These are phyloP conservation scores for Trichoderma gamsii DNA, from an alignment of 495 filamentous ascomycete genomes.

Conservation along the genomic window DNA sequence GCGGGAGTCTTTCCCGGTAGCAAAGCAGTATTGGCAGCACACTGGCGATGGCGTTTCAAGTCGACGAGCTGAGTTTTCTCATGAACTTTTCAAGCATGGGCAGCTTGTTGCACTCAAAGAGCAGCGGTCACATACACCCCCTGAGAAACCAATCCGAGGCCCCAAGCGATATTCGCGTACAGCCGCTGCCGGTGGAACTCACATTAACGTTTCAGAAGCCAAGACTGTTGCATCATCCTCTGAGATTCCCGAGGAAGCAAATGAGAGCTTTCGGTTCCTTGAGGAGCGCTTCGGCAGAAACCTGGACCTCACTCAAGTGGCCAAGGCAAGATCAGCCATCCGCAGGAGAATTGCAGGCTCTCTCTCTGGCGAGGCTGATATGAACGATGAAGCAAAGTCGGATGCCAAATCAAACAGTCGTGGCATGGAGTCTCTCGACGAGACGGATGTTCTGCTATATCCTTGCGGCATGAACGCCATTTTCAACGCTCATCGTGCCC, in stretches of 20 bases:
- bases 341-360: conserved; percentile 83
- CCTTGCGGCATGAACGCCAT: conserved; percentile 93
- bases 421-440: conserved; percentile 65
- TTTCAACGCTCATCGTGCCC: conserved; percentile 72
- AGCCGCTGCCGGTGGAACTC: conserved; percentile 38
- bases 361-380: conserved; percentile 64
- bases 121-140: conserved; percentile 20
- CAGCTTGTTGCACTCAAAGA: conserved; percentile 48
- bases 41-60: conserved; percentile 92
- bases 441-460: conserved; percentile 84
- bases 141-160: conserved; percentile 52
- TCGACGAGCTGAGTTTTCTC: conserved; percentile 84
- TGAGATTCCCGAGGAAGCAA: conserved; percentile 28
- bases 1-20: conserved; percentile 54
- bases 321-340: conserved; percentile 79
- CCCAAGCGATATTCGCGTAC: conserved; percentile 66
- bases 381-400: conserved; percentile 35
- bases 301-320: conserved; percentile 67
- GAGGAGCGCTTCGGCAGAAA: conserved; percentile 95
- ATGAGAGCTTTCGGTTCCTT: conserved; percentile 72
- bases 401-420: conserved; percentile 39
- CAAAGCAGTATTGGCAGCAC: conserved; percentile 95
- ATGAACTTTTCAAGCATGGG: conserved; percentile 63
- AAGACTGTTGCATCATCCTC: conserved; percentile 16
- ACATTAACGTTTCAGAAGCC: conserved; percentile 17